These are phyloP conservation scores for Blepharisma undulans DNA, from an alignment of 169 alveolate genomes.

Conservation along the genomic window DNA sequence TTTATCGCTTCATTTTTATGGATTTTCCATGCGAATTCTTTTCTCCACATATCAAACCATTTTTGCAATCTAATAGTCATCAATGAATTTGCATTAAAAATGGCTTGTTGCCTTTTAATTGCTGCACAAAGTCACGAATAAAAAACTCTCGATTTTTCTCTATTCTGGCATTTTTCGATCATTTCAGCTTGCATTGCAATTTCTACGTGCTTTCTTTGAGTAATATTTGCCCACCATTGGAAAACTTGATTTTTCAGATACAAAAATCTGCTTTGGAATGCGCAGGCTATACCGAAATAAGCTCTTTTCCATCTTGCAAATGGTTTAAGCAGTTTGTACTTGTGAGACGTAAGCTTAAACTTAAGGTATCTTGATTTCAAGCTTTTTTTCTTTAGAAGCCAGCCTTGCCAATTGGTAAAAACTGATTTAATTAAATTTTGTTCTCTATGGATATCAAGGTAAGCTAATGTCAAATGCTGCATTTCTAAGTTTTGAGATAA, in stretches of 20 bases:
- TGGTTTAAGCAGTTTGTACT: neutral
- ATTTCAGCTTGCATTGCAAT: neutral
- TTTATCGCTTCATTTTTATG: neutral
- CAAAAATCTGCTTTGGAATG: neutral
- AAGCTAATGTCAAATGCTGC: slow-evolving; percentile 11
- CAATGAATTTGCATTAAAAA: neutral
- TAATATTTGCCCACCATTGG: neutral
- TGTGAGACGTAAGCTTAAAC: neutral
- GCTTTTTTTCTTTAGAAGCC: neutral
- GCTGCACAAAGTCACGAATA: neutral
- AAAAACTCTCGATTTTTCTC: neutral
- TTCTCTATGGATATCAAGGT: neutral
- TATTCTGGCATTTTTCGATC: neutral
- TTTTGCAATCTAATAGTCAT: neutral
- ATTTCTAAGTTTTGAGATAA: neutral
- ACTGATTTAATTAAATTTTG: neutral
- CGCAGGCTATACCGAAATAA: neutral
- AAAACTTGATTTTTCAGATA: neutral
- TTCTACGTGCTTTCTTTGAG: neutral
- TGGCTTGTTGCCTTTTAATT: neutral
- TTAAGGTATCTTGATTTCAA: neutral
- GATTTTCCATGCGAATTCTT: neutral
- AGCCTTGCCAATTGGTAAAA: neutral
- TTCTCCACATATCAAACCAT: slow-evolving; percentile 3
- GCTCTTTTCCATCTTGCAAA: neutral